phyloP scores from a whole-genome alignment of 1,284 basidiomycete genomes.

The Rhodotorula glutinis region DNA sequence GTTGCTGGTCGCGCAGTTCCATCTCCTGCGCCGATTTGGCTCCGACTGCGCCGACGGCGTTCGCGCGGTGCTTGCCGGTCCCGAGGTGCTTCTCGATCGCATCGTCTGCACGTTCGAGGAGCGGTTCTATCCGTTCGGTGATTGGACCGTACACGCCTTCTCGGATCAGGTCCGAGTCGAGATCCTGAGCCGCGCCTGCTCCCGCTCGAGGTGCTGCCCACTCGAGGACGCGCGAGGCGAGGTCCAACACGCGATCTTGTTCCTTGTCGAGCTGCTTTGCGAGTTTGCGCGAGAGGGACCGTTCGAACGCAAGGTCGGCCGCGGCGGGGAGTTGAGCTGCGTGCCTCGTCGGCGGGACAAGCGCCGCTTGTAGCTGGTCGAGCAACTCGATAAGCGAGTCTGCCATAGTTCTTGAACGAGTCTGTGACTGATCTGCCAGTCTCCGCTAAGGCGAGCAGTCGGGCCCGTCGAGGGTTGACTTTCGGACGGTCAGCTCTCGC shows the following conservation, averaged over 20 bases:
- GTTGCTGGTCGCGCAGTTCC: not conserved
- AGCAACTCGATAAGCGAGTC: slow-evolving; percentile 10
- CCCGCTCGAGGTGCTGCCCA: slow-evolving; percentile 48
- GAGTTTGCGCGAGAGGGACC: slow-evolving; percentile 39
- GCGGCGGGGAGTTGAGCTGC: slow-evolving; percentile 34
- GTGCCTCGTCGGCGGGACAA: slow-evolving; percentile 26
- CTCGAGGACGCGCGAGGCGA: slow-evolving; percentile 64
- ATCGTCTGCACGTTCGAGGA: slow-evolving; percentile 69
- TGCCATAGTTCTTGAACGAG: not conserved
- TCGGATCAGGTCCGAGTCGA: slow-evolving; percentile 70
- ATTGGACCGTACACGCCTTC: slow-evolving; percentile 75
- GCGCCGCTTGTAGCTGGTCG: slow-evolving; percentile 15
- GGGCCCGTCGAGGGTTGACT: too few species aligned
- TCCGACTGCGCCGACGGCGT: slow-evolving; percentile 6
- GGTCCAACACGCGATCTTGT: slow-evolving; percentile 47
- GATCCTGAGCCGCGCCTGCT: slow-evolving; percentile 29
- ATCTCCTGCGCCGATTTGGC: slow-evolving; percentile 11
- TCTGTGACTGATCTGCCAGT: not conserved
- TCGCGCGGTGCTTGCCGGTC: slow-evolving; percentile 31
- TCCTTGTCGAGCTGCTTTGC: slow-evolving; percentile 34
- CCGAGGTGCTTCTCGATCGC: slow-evolving; percentile 35
- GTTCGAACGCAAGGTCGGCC: slow-evolving; percentile 39
- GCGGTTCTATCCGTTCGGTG: slow-evolving; percentile 75
- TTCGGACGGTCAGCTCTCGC: too few species aligned
- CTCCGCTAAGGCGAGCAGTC: too few species aligned